These are phyloP conservation scores for Colletotrichum navitas DNA, from an alignment of 2,329 filamentous ascomycete genomes.

Conservation along the genomic window DNA sequence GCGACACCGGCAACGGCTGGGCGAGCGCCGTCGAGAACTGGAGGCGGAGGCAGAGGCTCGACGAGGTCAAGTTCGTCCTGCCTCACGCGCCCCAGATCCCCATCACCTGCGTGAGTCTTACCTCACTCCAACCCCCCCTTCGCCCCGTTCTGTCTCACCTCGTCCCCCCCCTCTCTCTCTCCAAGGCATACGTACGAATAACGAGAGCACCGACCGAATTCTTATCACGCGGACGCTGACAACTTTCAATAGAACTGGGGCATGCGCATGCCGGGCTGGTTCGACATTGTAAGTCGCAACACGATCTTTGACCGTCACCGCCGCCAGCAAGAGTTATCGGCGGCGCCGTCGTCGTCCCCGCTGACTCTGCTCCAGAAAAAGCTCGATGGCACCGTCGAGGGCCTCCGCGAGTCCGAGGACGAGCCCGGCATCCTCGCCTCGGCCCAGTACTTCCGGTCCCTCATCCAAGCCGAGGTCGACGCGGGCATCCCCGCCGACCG, in stretches of 20 bases:
- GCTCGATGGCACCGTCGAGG: conserved; percentile 51
- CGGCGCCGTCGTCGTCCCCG: conserved; percentile 16
- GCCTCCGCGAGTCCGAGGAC: conserved; percentile 65
- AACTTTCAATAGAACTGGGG: conserved; percentile 71
- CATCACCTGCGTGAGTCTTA: conserved; percentile 77
- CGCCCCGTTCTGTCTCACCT: background rate
- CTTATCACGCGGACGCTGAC: background rate
- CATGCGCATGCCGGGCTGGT: conserved; percentile 89
- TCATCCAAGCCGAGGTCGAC: conserved; percentile 85
- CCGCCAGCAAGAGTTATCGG: background rate
- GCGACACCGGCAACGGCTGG: conserved; percentile 86
- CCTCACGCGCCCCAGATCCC: conserved; percentile 90
- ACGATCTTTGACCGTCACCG: conserved; percentile 21
- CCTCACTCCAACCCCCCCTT: background rate
- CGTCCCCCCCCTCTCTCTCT: too few species aligned
- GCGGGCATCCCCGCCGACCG: conserved; percentile 84
- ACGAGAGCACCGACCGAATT: background rate
- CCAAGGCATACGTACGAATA: background rate
- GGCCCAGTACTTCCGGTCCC: conserved; percentile 79
- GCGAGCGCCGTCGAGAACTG: conserved; percentile 87
- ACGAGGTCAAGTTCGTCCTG: conserved; percentile 93
- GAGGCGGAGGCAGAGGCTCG: conserved; percentile 82
- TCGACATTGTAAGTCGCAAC: conserved; percentile 73
- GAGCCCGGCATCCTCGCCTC: conserved; percentile 80
- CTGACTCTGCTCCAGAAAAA: conserved; percentile 37